Base-by-base conservation (phyloP, 805 yeast genomes). In the Metschnikowia bowlesiae region DNA sequence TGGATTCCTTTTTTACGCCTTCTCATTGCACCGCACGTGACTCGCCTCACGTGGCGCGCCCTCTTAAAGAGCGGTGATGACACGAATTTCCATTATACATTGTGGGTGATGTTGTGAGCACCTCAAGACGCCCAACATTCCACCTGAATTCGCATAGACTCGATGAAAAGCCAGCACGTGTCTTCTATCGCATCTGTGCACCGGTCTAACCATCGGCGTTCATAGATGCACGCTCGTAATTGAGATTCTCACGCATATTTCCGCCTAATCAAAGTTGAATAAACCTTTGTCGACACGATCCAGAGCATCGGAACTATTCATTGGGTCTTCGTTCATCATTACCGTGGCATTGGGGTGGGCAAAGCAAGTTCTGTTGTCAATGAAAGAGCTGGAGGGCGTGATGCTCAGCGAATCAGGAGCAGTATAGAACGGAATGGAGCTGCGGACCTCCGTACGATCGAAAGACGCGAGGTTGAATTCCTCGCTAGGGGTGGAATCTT, bases 341-440 rank as follows among this genome's bases (percentile, higher is more conserved):
- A 73, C 65, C 39, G 62, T 67, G 29, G 77, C 76, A 49, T 71
- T 66, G 2, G 78, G 78, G 55, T 73, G 78, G 3, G 78, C 76
- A 52, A 57, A 73, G 55, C 74, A 70, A 33, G 71, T 65, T 33
- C 75, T 56, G 41, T 69, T 73, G 36, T 73, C 77, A 35, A 62
- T 54, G 35, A 57, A 57, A 8, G 54, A 54, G 48, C 56, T 63
- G 32, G 53, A 33, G 22, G 73, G 74, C 8, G 74, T 70, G 38
- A 55, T 60, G 26, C 60, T 56, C 7, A 73, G 71, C 14, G 57
- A 59, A 7, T 67, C 69, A 3, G 65, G 62, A 26, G 60, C 49
- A 2, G 75, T 70, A 26, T 69, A 46, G 52, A 48, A 70, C 6
- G 63, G 68, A 14, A 52, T 47, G 39, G 63, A 65, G 40, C 62